Conservation (phyloP, 108 stramenopile species). For the Discostella pseudostelligera region DNA sequence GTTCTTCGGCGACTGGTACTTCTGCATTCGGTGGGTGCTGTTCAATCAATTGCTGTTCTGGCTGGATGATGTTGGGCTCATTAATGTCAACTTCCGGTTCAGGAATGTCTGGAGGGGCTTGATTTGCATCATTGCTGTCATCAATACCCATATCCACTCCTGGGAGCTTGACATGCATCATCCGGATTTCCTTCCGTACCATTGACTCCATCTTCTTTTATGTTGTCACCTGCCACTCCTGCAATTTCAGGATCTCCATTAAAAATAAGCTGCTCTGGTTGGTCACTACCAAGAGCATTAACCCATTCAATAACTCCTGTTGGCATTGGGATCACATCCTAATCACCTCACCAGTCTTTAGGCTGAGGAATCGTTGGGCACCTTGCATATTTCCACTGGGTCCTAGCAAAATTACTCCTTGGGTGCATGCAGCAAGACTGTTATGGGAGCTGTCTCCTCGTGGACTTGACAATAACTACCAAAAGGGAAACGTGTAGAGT, state of each 20-base stretch:
- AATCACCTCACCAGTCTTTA: no score
- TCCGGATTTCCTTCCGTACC: background rate
- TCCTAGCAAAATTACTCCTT: background rate
- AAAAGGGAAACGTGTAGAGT: conserved; percentile 1
- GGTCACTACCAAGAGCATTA: background rate
- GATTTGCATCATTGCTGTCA: no score
- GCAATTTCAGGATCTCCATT: no score
- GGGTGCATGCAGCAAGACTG: background rate
- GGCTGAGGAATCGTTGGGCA: no score
- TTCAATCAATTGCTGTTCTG: no score
- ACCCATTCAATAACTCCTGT: no score
- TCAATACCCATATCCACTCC: background rate
- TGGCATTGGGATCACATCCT: no score
- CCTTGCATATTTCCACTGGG: background rate
- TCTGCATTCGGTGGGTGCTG: no score
- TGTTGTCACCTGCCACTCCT: no score
- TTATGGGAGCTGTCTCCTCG: background rate
- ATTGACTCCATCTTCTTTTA: no score
- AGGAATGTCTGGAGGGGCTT: background rate
- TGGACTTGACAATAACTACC: conserved; percentile 12
- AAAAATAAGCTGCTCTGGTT: background rate
- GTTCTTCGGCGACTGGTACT: no score
- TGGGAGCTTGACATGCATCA: background rate
- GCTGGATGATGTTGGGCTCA: no score
- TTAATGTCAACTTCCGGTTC: background rate